Conservation (phyloP, 352 stramenopile species). For the Plasmopara muralis region DNA sequence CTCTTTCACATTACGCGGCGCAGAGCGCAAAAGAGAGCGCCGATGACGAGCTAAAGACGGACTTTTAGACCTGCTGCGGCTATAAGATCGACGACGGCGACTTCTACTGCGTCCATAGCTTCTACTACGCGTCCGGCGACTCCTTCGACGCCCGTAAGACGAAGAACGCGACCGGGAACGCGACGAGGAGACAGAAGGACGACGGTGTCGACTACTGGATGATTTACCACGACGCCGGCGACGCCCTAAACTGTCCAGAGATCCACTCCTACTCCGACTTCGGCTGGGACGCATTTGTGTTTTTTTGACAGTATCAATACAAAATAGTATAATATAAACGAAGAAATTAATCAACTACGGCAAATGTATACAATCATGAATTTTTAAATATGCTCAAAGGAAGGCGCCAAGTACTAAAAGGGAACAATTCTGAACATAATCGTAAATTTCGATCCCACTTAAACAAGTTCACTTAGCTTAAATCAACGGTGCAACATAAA, state of each 20-base stretch:
- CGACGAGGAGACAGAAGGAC: slow-evolving; percentile 25
- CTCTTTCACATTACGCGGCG: slow-evolving; percentile 1
- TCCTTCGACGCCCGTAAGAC: slow-evolving; percentile 26
- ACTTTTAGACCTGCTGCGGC: slow-evolving; percentile 20
- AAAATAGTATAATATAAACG: too few relatives aligned
- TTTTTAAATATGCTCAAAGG: too few relatives aligned
- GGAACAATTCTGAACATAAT: too few relatives aligned
- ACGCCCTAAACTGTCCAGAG: slow-evolving; percentile 61
- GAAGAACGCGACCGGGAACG: slow-evolving; percentile 25
- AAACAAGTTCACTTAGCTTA: too few relatives aligned
- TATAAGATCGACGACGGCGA: slow-evolving; percentile 19
- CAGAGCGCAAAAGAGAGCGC: slow-evolving; percentile 11
- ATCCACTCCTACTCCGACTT: slow-evolving; percentile 44
- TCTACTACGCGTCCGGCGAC: slow-evolving; percentile 22
- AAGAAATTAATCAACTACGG: too few relatives aligned
- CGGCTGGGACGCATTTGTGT: slow-evolving; percentile 13
- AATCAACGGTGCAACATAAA: too few relatives aligned
- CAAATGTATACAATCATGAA: too few relatives aligned
- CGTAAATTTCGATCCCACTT: too few relatives aligned
- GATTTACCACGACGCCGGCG: slow-evolving; percentile 13
- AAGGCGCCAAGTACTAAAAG: too few relatives aligned
- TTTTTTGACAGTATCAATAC: not conserved
- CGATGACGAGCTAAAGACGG: slow-evolving; percentile 6
- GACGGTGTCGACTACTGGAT: slow-evolving; percentile 18
- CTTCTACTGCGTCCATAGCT: slow-evolving; percentile 11